Percentiles rank a stretch among this genome's conserved stretches.
Evolutionary conservation across 2,329 filamentous ascomycete species (phyloP).

Genomic region (Coniochaeta hoffmannii): DNA sequence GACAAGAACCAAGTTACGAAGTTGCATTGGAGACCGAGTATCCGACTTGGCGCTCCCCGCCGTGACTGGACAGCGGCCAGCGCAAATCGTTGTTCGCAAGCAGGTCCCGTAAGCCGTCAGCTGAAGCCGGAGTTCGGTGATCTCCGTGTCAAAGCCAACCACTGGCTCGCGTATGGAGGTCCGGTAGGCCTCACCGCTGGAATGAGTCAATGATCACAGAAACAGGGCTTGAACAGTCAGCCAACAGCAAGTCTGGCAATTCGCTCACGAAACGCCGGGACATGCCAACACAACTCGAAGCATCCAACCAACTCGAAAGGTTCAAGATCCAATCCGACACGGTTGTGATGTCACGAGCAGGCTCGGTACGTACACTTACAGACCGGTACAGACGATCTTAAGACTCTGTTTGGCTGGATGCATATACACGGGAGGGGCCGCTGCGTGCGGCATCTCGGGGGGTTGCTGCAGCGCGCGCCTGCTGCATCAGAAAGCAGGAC

Average conservation of each 20-base stretch:
- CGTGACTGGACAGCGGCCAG: background rate
- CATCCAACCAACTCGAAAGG: no score
- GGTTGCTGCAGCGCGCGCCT: constrained; percentile 9
- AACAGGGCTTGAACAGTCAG: no score
- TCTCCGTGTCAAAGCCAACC: background rate
- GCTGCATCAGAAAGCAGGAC: constrained; percentile 1
- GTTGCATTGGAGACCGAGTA: background rate
- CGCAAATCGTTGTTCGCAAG: background rate
- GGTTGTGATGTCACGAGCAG: no score
- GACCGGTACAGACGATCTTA: background rate
- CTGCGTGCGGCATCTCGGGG: constrained; percentile 10
- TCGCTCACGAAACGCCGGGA: background rate
- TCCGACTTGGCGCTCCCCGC: background rate
- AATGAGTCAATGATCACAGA: background rate
- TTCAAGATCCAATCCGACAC: no score
- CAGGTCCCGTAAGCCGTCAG: background rate
- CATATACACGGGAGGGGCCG: constrained; percentile 15
- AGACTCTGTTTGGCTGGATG: constrained; percentile 3
- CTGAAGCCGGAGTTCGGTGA: background rate
- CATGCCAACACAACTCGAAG: no score
- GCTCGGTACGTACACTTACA: background rate
- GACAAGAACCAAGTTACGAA: background rate
- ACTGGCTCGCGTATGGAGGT: background rate
- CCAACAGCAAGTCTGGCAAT: no score
- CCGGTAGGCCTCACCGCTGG: background rate